A percentile compares a stretch with the other conserved stretches of the same genome.
phyloP scores from a whole-genome alignment of 257 asterid genomes.

The Rauvolfia tetraphylla region DNA sequence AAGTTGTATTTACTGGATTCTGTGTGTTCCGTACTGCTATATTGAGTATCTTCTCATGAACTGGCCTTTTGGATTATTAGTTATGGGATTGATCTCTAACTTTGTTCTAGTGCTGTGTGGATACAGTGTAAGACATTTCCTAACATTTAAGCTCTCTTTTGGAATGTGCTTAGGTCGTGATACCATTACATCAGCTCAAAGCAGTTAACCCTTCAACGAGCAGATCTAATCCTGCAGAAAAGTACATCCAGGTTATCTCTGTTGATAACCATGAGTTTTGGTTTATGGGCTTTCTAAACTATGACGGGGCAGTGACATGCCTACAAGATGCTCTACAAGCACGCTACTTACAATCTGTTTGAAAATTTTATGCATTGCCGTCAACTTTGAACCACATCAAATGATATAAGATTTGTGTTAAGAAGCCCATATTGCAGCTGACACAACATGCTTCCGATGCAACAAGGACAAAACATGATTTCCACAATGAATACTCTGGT shows the following conservation, averaged over 20 bases:
- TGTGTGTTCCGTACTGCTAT: not conserved
- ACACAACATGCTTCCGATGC: not conserved
- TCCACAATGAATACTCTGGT: not conserved
- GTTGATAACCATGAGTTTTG: constrained; percentile 90
- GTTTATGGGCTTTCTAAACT: constrained; percentile 92
- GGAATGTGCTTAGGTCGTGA: constrained; percentile 49
- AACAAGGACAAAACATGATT: not conserved
- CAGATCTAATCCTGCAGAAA: constrained; percentile 66
- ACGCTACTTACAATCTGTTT: constrained; percentile 18
- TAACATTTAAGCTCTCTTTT: not conserved
- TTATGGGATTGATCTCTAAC: not conserved
- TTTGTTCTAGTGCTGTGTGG: not conserved
- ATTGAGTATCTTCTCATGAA: not conserved
- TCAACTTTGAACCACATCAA: not conserved
- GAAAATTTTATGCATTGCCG: constrained; percentile 6
- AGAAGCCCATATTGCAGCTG: not conserved
- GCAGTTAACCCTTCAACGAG: constrained; percentile 71
- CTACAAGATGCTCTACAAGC: constrained; percentile 42
- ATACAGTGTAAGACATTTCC: not conserved
- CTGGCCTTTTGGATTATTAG: not conserved
- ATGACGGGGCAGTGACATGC: constrained; percentile 69
- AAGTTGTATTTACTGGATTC: not conserved
- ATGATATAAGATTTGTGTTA: constrained; percentile 1
- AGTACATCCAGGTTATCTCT: constrained; percentile 80
- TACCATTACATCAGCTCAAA: constrained; percentile 69